Evolutionary conservation across 108 stramenopile genomes (phyloP).

Genomic region (Seminavis robusta): DNA sequence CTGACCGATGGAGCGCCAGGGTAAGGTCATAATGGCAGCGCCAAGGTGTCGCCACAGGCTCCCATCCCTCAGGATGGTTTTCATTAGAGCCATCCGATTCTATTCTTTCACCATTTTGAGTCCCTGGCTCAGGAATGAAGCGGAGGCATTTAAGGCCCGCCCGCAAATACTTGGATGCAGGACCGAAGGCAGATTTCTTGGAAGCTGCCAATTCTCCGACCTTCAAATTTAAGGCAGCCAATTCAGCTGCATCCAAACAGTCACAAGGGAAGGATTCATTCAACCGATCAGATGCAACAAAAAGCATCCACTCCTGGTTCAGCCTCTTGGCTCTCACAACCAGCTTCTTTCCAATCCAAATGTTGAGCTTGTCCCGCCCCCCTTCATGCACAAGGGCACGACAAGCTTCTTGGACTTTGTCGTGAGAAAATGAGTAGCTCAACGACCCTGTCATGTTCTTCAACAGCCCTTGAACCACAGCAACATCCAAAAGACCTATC

Average conservation of each 20-base stretch:
- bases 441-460: slow-evolving; percentile 10
- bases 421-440: slow-evolving; percentile 44
- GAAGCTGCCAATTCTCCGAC: slow-evolving; percentile 21
- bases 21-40: slow-evolving; percentile 30
- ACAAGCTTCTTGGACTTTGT: slow-evolving; percentile 49
- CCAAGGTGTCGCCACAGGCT: slow-evolving; percentile 16
- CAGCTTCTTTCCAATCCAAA: slow-evolving; percentile 38
- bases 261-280: slow-evolving; percentile 11
- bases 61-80: no score
- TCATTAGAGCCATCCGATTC: no score
- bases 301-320: slow-evolving; percentile 21
- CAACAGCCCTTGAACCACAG: slow-evolving; percentile 22
- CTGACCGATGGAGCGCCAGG: slow-evolving; percentile 13
- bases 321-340: slow-evolving; percentile 8
- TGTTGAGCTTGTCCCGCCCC: slow-evolving; percentile 30
- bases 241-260: not conserved
- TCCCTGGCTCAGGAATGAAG: no score
- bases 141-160: slow-evolving; percentile 13
- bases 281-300: slow-evolving; percentile 25
- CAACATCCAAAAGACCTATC: slow-evolving; percentile 15
- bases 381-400: slow-evolving; percentile 35
- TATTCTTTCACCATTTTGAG: no score
- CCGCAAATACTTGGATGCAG: slow-evolving; percentile 25
- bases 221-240: slow-evolving; percentile 19
- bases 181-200: slow-evolving; percentile 16